These are phyloP conservation scores for Calocybe gambosa DNA, from an alignment of 1,284 basidiomycete species.

Conservation along the genomic window DNA sequence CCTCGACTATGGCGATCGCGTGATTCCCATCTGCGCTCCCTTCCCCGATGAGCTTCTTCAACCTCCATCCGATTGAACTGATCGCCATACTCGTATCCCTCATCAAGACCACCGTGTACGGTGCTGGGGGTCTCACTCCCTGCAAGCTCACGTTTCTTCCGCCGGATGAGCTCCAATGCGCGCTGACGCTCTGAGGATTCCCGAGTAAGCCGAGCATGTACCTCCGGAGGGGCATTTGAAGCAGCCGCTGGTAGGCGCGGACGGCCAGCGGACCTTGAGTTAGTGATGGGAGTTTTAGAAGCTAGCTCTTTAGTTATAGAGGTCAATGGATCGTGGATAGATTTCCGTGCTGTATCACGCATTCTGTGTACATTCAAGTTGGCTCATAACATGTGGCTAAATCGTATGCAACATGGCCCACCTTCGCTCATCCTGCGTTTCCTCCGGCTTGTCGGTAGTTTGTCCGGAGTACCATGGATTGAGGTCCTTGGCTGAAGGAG, in stretches of 20 bases:
- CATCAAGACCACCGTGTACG: constrained; percentile 44
- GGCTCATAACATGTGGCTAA: neutral
- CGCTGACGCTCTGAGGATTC: constrained; percentile 70
- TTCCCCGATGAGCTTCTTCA: constrained; percentile 55
- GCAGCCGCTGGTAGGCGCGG: constrained; percentile 18
- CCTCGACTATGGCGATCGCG: constrained; percentile 15
- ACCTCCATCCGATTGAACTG: constrained; percentile 67
- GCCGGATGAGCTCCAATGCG: constrained; percentile 59
- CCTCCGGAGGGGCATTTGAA: constrained; percentile 29
- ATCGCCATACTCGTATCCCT: constrained; percentile 62
- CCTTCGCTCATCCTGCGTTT: constrained; percentile 31
- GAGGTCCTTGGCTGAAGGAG: constrained; percentile 66
- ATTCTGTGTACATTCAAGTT: constrained; percentile 31
- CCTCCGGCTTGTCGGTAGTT: constrained; percentile 20
- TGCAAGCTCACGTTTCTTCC: constrained; percentile 54
- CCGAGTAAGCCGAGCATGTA: constrained; percentile 55
- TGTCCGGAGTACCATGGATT: constrained; percentile 69
- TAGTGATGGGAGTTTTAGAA: constrained; percentile 23
- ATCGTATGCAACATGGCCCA: no score
- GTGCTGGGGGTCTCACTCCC: constrained; percentile 68
- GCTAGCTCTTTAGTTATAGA: constrained; percentile 64
- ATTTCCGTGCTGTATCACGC: constrained; percentile 58
- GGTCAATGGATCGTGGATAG: constrained; percentile 62
- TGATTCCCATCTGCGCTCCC: constrained; percentile 27
- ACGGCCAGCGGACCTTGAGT: constrained; percentile 23